Base-by-base conservation (phyloP, 257 asterid species). In the Solanum ossicruentum region DNA sequence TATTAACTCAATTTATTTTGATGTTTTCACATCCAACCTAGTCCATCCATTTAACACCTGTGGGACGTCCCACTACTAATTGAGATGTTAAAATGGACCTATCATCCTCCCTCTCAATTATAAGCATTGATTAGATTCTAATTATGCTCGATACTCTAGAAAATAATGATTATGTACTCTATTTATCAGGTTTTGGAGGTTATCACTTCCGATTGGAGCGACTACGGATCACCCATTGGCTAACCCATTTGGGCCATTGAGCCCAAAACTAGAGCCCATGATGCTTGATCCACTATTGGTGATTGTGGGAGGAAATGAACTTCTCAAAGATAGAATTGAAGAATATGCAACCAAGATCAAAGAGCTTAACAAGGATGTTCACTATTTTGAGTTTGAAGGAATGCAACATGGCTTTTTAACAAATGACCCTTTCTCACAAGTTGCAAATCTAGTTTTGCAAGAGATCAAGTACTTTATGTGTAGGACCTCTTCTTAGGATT, bases 221-320 rank as follows among this genome's bases (percentile, higher is more conserved):
- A 91, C 84, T 13, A 52, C 90, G 1, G 97, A 92, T 88, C 90
- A 92, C 49, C 94, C 94, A 26, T 16, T 86, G 70, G 96, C 92
- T 39, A 94, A 94, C 87, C 96, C 96, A 2, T 93, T 93, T 87
- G 97, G 98, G 77, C 95, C 96, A 0, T 75, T 7, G 51, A 92
- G 94, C 88, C 91, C 92, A 78, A 89, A 26, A 13, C 90, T 92
- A 12, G 91, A 91, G 11, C 1, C 85, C 1, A 55, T 88, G 36
- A 84, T 23, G 85, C 85, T 94, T 3, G 97, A 88, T 86, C 95
- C 94, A 85, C 84, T 93, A 11, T 65, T 93, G 84, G 95, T 94
- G 47, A 43, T 94, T 11, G 97, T 87, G 20, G 95, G 97, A 56
- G 92, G 89, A 39, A 45, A 75, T 63, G 97, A 94, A 85, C 21